These are phyloP conservation scores for Cotoneaster glaucophyllus DNA, from an alignment of 306 rosid genomes.

Conservation along the genomic window DNA sequence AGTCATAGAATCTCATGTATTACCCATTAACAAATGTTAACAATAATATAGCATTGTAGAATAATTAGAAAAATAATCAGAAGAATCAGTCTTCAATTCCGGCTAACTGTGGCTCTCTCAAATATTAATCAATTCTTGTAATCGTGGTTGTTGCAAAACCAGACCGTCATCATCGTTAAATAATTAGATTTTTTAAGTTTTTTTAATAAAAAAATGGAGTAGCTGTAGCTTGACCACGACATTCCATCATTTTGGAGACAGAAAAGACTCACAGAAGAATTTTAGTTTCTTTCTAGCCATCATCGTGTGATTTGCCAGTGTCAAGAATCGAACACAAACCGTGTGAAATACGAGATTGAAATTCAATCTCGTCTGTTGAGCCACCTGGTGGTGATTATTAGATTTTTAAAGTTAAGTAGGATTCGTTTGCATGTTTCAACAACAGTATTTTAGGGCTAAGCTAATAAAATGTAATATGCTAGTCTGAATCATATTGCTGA, in stretches of 20 bases:
- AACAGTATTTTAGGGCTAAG: neutral
- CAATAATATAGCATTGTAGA: no score
- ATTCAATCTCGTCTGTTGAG: no score
- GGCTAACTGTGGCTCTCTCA: neutral
- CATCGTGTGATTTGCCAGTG: accelerated
- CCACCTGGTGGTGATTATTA: neutral
- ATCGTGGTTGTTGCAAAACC: neutral
- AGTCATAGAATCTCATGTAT: no score
- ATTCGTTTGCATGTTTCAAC: neutral
- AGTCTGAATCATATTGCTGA: no score
- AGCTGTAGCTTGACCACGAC: no score
- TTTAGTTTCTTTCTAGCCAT: no score
- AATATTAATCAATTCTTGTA: neutral
- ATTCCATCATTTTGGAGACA: no score
- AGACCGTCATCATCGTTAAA: neutral
- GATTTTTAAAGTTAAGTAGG: neutral
- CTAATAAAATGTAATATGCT: neutral
- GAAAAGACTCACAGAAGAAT: no score
- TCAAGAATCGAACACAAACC: accelerated
- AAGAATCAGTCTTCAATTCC: neutral
- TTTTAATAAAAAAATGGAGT: no score
- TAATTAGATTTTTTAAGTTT: neutral
- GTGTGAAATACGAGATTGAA: no score
- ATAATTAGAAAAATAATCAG: no score
- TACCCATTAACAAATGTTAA: no score